A percentile compares a stretch with the other conserved stretches of the same genome.
Evolutionary conservation across 805 yeast species (phyloP).

Genomic region (Lipomyces chichibuensis): DNA sequence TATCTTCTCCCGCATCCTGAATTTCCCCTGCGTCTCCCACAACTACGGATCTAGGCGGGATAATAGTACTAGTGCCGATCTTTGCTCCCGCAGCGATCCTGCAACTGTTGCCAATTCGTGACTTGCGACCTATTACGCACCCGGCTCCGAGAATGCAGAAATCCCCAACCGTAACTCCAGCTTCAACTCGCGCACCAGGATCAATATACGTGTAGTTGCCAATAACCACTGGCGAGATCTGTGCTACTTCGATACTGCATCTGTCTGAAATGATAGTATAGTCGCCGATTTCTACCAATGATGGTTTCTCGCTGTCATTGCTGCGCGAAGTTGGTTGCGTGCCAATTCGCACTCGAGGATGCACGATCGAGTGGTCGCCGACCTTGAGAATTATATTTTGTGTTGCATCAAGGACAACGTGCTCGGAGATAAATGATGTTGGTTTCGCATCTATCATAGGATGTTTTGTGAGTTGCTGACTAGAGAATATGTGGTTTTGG

Average conservation of each 20-base stretch:
- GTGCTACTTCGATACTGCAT: constrained; percentile 10
- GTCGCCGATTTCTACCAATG: constrained; percentile 14
- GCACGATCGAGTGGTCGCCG: constrained; percentile 18
- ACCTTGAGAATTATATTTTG: constrained; percentile 8
- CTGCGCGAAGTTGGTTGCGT: neutral
- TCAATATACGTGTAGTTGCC: constrained; percentile 22
- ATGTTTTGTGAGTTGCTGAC: neutral
- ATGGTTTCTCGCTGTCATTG: neutral
- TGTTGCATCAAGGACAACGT: constrained; percentile 10
- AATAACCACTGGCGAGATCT: neutral
- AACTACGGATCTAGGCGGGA: constrained; percentile 8
- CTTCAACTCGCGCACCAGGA: constrained; percentile 17
- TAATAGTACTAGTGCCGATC: constrained; percentile 3
- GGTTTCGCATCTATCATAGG: constrained; percentile 18
- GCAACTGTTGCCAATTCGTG: constrained; percentile 19
- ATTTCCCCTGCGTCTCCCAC: constrained; percentile 1
- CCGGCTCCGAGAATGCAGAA: constrained; percentile 21
- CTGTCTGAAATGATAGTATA: constrained; percentile 22
- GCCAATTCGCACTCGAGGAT: constrained; percentile 15
- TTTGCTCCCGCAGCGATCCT: constrained; percentile 19
- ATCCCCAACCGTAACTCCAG: constrained; percentile 16
- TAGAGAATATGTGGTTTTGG: neutral
- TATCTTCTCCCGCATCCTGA: constrained; percentile 10
- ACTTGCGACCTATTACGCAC: constrained; percentile 9
- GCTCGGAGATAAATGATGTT: constrained; percentile 26